Base-by-base conservation (phyloP, 2,329 filamentous ascomycete species). In the Fusarium anguioides region DNA sequence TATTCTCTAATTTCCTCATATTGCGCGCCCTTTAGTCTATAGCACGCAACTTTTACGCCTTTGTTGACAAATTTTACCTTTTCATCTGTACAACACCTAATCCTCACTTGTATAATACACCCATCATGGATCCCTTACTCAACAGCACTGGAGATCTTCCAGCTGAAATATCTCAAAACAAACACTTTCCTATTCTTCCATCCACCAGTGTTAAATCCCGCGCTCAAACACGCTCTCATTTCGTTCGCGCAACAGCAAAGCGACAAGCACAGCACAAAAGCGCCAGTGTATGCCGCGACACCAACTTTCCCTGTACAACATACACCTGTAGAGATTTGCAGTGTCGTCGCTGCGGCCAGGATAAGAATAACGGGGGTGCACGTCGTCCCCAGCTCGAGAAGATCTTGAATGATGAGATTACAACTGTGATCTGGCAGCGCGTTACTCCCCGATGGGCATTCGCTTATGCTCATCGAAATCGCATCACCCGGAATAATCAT, bases 221-320 rank as follows among this genome's bases (percentile, higher is more conserved):
- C n/a, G 45, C 53, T 12, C 65, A 70, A 21, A 70, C 71, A 7
- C 70, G 66, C 49, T 76, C 74, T 49, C 72, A 77, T 53, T 66
- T 76, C 27, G 62, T 78, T 54, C 76, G 76, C 52, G 74, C 72
- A 42, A 71, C 72, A 36, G 75, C 75, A 18, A 77, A 77, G 59
- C 74, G 73, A 17, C 70, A 75, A 40, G 71, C 69, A 17, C 67
- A 70, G n/a, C 44, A 42, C 46, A 66, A 57, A 33, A 53, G 63
- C 33, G 44, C 57, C 18, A 53, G 58, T 18, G n/a, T 66, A 18
- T 74, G 72, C 26, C 66, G 61, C 53, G 67, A 73, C 11, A 64
- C 69, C 8, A 67, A 70, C 14, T 35, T 73, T 17, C 51, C 56
- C 29, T 74, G 72, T n/a, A 69, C 70, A 6, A 62, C 53, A 15